A percentile compares a stretch with the other conserved stretches of the same genome.
These are phyloP conservation scores for Clonostachys sp. DNA, from an alignment of 2,329 filamentous ascomycete genomes.

Conservation along the genomic window DNA sequence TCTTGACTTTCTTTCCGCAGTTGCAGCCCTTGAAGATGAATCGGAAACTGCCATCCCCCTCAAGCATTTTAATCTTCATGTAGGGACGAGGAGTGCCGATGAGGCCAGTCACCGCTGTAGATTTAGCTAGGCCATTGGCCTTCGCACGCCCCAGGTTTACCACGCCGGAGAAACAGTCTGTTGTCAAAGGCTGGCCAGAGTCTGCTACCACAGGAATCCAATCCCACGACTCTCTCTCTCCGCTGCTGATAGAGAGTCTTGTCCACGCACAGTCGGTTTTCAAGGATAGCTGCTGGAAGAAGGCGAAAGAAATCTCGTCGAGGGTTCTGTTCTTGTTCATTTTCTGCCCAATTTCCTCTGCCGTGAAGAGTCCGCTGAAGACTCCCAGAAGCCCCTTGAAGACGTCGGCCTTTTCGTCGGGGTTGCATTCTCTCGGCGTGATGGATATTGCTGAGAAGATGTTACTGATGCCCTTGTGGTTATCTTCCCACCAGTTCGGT, in stretches of 20 bases:
- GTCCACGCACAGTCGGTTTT: slow-evolving; percentile 1
- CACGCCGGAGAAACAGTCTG: slow-evolving; percentile 3
- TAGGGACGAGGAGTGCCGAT: not conserved
- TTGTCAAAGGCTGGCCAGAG: not conserved
- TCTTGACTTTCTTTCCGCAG: slow-evolving; percentile 5
- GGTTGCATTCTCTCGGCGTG: slow-evolving; percentile 10
- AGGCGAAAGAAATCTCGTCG: not conserved
- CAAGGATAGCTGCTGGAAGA: not conserved
- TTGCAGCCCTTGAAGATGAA: slow-evolving; percentile 7
- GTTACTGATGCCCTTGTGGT: slow-evolving; percentile 20
- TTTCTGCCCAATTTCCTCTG: not conserved
- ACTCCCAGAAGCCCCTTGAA: slow-evolving; percentile 3
- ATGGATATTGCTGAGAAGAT: slow-evolving; percentile 24
- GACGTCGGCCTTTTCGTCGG: not conserved
- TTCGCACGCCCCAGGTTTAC: slow-evolving; percentile 1
- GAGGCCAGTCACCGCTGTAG: not conserved
- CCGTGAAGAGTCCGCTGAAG: slow-evolving; percentile 3
- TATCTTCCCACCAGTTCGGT: slow-evolving; percentile 21
- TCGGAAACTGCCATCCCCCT: slow-evolving; percentile 2
- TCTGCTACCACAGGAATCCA: slow-evolving; percentile 3
- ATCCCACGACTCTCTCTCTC: slow-evolving; percentile 1
- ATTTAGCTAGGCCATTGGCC: not conserved
- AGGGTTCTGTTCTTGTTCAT: not conserved
- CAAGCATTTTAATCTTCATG: slow-evolving; percentile 1
- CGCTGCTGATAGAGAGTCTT: slow-evolving; percentile 1